These are phyloP conservation scores for Xerocomus minutiporus DNA, from an alignment of 1,284 basidiomycete genomes.

Conservation along the genomic window DNA sequence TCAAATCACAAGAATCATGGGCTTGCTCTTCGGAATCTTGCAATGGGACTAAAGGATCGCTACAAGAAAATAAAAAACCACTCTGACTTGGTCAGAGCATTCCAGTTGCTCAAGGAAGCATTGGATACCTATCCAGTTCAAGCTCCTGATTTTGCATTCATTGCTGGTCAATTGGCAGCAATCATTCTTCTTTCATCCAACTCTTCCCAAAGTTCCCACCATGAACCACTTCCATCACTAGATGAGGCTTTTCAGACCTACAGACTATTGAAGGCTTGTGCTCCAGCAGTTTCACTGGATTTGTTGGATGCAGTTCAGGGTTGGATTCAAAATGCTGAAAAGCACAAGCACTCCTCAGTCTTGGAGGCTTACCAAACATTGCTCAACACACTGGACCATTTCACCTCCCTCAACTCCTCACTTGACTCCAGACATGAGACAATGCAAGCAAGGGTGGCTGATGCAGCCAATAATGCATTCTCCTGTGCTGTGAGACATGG, in stretches of 20 bases:
- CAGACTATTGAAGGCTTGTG: not conserved
- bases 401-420: not conserved
- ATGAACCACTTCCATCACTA: not conserved
- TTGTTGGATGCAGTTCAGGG: not conserved
- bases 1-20: not conserved
- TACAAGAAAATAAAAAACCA: not conserved
- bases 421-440: not conserved
- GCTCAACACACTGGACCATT: not conserved
- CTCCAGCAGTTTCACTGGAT: not conserved
- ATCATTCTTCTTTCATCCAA: not conserved
- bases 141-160: too few species aligned
- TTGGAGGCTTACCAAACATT: constrained; percentile 1
- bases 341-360: not conserved
- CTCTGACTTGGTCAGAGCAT: not conserved
- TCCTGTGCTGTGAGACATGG: not conserved
- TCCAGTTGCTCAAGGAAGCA: not conserved
- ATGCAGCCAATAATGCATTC: not conserved
- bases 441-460: not conserved
- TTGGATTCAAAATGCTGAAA: not conserved
- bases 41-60: not conserved
- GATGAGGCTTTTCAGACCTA: not conserved
- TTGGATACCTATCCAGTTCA: not conserved
- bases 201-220: too few species aligned
- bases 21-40: not conserved
- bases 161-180: too few species aligned